Conservation (phyloP, 1,284 basidiomycete species). For the Inonotus hispidus region DNA sequence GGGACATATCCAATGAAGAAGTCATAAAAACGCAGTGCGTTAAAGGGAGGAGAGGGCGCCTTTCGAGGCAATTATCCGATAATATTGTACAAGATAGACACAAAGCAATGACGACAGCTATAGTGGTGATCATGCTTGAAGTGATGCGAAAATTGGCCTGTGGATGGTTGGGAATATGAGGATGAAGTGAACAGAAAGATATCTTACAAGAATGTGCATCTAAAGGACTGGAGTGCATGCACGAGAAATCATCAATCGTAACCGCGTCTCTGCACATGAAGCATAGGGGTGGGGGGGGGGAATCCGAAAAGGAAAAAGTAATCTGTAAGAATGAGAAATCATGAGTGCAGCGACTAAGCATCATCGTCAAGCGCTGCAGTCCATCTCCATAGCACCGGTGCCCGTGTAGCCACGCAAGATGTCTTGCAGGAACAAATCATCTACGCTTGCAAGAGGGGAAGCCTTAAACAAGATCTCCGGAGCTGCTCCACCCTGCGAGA, state of each 20-base stretch:
- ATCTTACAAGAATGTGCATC: conserved; percentile 20
- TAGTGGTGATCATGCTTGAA: not conserved
- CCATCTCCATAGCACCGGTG: conserved; percentile 13
- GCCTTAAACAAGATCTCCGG: conserved; percentile 43
- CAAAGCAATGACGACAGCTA: conserved; percentile 14
- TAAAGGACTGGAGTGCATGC: not conserved
- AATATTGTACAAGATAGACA: not conserved
- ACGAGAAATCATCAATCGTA: conserved; percentile 7
- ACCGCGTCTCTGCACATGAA: conserved; percentile 17
- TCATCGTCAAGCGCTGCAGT: conserved; percentile 13
- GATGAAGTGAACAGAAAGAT: conserved; percentile 18
- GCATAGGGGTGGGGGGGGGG: conserved; percentile 19
- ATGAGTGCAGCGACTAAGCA: not conserved
- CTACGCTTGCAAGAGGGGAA: conserved; percentile 58
- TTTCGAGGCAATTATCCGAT: not conserved
- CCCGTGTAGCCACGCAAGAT: conserved; percentile 38
- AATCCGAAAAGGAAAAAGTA: conserved; percentile 13
- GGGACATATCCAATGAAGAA: not conserved
- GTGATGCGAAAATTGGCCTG: conserved; percentile 19
- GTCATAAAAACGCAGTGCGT: conserved; percentile 2
- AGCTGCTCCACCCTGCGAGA: conserved; percentile 33
- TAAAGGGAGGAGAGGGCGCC: not conserved
- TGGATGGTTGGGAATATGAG: conserved; percentile 14
- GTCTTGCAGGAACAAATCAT: conserved; percentile 50
- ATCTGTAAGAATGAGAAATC: conserved; percentile 4